A percentile compares a stretch with the other conserved stretches of the same genome.
Conservation (phyloP, 2,329 filamentous ascomycete genomes). For the Didymosphaeria variabile region DNA sequence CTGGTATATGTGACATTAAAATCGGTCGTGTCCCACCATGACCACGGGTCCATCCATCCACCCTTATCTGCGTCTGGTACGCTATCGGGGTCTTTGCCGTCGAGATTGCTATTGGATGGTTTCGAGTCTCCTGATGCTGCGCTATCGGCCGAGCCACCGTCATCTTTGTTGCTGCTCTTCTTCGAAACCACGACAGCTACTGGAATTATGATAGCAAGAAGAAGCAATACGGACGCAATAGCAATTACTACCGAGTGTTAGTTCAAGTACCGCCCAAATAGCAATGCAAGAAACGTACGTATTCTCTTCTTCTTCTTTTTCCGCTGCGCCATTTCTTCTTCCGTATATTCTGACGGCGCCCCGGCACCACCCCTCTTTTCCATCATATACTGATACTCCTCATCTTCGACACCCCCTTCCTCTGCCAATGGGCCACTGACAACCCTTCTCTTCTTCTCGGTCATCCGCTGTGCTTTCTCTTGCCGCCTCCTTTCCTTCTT, state of each 20-base stretch:
- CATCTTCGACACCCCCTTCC: slow-evolving; percentile 54
- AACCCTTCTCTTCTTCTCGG: slow-evolving; percentile 52
- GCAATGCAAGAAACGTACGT: slow-evolving; percentile 56
- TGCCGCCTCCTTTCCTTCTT: slow-evolving; percentile 53
- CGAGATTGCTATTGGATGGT: slow-evolving; percentile 57
- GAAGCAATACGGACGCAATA: slow-evolving; percentile 47
- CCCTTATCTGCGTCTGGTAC: slow-evolving; percentile 70
- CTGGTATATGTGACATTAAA: slow-evolving; percentile 96
- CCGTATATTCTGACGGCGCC: slow-evolving; percentile 44
- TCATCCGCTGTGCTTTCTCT: slow-evolving; percentile 52
- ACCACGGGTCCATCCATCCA: slow-evolving; percentile 85
- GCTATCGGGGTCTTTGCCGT: slow-evolving; percentile 53
- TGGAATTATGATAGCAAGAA: slow-evolving; percentile 58
- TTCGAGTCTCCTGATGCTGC: slow-evolving; percentile 31
- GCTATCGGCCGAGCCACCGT: slow-evolving; percentile 23
- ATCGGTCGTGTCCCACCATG: slow-evolving; percentile 87
- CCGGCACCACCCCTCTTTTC: slow-evolving; percentile 54
- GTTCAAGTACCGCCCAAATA: neutral
- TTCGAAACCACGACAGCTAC: slow-evolving; percentile 57
- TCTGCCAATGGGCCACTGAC: slow-evolving; percentile 59
- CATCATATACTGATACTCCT: slow-evolving; percentile 52
- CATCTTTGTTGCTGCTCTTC: slow-evolving; percentile 49
- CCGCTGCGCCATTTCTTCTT: slow-evolving; percentile 50
- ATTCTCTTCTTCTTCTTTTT: slow-evolving; percentile 63
- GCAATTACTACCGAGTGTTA: slow-evolving; percentile 46